Evolutionary conservation across 257 asterid species (phyloP).

Genomic region (Pogostemon cablin): DNA sequence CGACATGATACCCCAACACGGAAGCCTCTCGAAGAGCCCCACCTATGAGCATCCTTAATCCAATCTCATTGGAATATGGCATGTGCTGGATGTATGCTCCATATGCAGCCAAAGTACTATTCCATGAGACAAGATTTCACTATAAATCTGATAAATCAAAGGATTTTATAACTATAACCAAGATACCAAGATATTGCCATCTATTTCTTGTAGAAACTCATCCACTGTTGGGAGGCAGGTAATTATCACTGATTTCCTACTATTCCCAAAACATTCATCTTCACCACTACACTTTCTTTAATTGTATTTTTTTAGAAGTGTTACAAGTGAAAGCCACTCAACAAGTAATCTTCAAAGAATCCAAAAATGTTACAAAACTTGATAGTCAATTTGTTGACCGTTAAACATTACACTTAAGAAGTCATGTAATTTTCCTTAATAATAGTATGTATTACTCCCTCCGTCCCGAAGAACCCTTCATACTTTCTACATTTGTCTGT

Average conservation of each 20-base stretch:
- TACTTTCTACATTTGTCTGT: too few relatives aligned
- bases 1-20: conserved; percentile 75
- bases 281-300: not conserved
- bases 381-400: not conserved
- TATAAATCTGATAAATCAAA: conserved; percentile 6
- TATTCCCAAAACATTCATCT: not conserved
- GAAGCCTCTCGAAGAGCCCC: conserved; percentile 94
- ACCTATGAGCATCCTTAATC: conserved; percentile 90
- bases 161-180: not conserved
- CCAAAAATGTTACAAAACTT: not conserved
- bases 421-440: conserved; percentile 3
- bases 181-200: not conserved
- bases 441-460: not conserved
- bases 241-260: not conserved
- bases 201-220: not conserved
- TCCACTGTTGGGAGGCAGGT: not conserved
- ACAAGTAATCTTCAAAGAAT: not conserved
- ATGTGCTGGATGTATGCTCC: conserved; percentile 83
- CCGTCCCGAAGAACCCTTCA: too few relatives aligned
- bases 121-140: conserved; percentile 8
- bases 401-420: not conserved
- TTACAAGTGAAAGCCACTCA: not conserved
- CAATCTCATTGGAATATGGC: conserved; percentile 90
- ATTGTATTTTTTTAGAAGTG: not conserved
- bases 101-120: conserved; percentile 86